Evolutionary conservation across 108 stramenopile species (phyloP).

Genomic region (Cyclotella kingstonii): DNA sequence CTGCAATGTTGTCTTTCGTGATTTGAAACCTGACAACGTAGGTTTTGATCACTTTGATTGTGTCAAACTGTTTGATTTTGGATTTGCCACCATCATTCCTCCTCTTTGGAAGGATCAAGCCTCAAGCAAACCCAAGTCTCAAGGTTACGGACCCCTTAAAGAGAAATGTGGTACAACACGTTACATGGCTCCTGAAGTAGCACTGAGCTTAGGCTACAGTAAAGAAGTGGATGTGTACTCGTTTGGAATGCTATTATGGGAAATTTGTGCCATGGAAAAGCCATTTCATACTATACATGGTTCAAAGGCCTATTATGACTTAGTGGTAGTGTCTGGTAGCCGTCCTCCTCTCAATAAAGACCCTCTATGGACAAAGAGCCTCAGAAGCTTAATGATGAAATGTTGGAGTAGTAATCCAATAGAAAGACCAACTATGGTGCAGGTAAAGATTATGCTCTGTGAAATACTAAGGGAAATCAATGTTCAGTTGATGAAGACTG

Average conservation of each 20-base stretch:
- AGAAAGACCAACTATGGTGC: slow-evolving; percentile 48
- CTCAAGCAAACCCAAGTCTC: not conserved
- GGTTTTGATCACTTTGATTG: slow-evolving; percentile 47
- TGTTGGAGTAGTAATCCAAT: slow-evolving; percentile 59
- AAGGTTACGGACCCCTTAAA: slow-evolving; percentile 29
- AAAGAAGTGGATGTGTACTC: slow-evolving; percentile 69
- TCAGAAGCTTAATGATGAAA: slow-evolving; percentile 61
- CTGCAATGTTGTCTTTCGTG: slow-evolving; percentile 39
- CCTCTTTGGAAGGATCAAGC: slow-evolving; percentile 10
- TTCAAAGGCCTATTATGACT: slow-evolving; percentile 22
- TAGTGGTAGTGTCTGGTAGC: slow-evolving; percentile 58
- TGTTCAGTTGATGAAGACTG: not conserved
- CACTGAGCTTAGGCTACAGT: slow-evolving; percentile 25
- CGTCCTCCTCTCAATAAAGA: slow-evolving; percentile 59
- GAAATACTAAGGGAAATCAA: slow-evolving; percentile 26
- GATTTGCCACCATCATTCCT: slow-evolving; percentile 49
- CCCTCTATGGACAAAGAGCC: slow-evolving; percentile 58
- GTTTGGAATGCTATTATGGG: slow-evolving; percentile 70
- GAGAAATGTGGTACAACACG: slow-evolving; percentile 37
- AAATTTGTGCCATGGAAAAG: slow-evolving; percentile 58
- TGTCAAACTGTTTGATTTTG: slow-evolving; percentile 60
- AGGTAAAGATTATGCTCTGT: slow-evolving; percentile 43
- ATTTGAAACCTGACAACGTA: slow-evolving; percentile 48
- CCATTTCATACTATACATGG: slow-evolving; percentile 55
- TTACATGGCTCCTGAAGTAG: slow-evolving; percentile 48